Evolutionary conservation across 1,139 yeast species (phyloP).

Genomic region (Cylindricascospora bacillispora): DNA sequence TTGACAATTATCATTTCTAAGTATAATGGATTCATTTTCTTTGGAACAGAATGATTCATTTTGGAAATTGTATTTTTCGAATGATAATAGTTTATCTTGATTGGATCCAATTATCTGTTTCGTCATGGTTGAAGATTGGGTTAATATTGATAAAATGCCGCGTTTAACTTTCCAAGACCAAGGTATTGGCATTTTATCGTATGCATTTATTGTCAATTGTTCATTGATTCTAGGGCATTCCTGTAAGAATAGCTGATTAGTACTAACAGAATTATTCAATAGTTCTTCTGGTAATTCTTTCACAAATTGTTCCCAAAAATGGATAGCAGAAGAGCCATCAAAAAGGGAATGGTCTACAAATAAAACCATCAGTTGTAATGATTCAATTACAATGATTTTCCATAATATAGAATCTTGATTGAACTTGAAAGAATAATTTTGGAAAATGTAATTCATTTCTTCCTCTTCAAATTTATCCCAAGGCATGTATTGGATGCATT

Average conservation of each 20-base stretch:
- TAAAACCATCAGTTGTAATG: slow-evolving; percentile 9
- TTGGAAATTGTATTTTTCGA: too few species aligned
- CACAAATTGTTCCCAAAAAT: slow-evolving; percentile 13
- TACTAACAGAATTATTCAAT: not conserved
- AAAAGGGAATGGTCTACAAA: slow-evolving; percentile 17
- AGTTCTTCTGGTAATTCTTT: slow-evolving; percentile 4
- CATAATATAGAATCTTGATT: slow-evolving; percentile 13
- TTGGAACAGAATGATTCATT: too few species aligned
- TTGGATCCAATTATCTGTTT: too few species aligned
- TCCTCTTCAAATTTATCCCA: slow-evolving; percentile 9
- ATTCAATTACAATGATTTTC: slow-evolving; percentile 14
- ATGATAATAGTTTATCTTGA: too few species aligned
- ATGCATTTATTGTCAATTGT: slow-evolving; percentile 7
- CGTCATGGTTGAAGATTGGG: not conserved
- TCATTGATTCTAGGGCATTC: not conserved
- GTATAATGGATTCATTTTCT: too few species aligned
- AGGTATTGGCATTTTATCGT: slow-evolving; percentile 11
- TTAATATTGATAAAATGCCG: slow-evolving; percentile 1
- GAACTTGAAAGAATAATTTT: slow-evolving; percentile 11
- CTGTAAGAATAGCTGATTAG: slow-evolving; percentile 2
- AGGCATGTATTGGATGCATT: slow-evolving; percentile 12
- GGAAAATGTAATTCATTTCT: slow-evolving; percentile 12
- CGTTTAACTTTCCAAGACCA: slow-evolving; percentile 10
- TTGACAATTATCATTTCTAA: slow-evolving; percentile 15
- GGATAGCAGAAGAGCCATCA: slow-evolving; percentile 20